These are phyloP conservation scores for Fomes fomentarius DNA, from an alignment of 1,284 basidiomycete genomes.

Conservation along the genomic window DNA sequence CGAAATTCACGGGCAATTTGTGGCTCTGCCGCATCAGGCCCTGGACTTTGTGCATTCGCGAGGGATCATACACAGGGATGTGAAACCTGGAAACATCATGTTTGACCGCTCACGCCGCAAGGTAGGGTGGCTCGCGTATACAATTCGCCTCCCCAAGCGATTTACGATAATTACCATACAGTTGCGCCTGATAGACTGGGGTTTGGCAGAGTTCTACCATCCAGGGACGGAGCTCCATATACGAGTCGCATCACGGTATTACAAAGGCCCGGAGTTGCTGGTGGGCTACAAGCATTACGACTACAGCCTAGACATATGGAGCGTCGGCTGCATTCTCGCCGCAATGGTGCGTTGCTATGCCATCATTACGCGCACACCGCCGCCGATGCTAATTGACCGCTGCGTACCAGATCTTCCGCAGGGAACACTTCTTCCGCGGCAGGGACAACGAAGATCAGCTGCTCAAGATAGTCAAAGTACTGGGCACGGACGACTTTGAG, in stretches of 20 bases:
- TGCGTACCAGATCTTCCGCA: constrained; percentile 72
- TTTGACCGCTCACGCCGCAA: constrained; percentile 82
- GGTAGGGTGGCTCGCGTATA: no score
- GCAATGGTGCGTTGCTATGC: constrained; percentile 63
- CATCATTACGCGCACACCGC: not conserved
- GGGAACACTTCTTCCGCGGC: constrained; percentile 91
- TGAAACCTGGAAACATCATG: constrained; percentile 93
- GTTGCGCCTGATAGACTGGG: constrained; percentile 91
- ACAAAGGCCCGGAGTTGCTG: constrained; percentile 87
- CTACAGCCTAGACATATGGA: constrained; percentile 88
- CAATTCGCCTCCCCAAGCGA: not conserved
- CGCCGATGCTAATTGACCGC: not conserved
- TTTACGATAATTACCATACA: constrained; percentile 34
- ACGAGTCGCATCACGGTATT: constrained; percentile 88
- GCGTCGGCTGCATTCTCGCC: constrained; percentile 87
- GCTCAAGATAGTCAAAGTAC: constrained; percentile 85
- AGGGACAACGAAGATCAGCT: constrained; percentile 91
- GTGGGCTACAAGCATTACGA: constrained; percentile 89
- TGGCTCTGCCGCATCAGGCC: constrained; percentile 47
- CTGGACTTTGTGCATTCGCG: constrained; percentile 89
- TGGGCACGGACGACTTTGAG: constrained; percentile 86
- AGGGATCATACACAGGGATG: constrained; percentile 91
- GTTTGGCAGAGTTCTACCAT: constrained; percentile 91
- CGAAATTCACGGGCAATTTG: not conserved
- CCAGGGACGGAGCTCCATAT: constrained; percentile 87